Base-by-base conservation (phyloP, 2,329 filamentous ascomycete genomes). In the Penicillium decumbens region DNA sequence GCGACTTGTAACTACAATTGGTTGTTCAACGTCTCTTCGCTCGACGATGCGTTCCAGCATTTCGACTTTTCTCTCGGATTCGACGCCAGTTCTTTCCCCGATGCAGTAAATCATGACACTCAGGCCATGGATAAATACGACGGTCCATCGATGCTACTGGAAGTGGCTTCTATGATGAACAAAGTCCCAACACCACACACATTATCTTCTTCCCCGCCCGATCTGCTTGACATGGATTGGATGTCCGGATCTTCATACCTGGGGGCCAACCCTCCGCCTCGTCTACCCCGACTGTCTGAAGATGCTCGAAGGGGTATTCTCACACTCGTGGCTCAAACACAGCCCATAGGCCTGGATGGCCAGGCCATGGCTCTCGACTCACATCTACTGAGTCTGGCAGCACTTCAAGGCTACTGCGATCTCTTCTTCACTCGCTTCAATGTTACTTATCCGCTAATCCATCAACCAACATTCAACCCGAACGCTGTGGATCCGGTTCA, bases 381-480 rank as follows among this genome's bases (percentile, higher is more conserved):
- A 30, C 75, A 76, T 0, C 64, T 83, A 0, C 65, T 84, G 2
- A 77, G 76, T 0, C 65, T 79, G 0, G 56, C 64, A 1, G 75
- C 77, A 0, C 65, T 84, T 7, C 80, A 83, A 55, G 72, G 68
- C 3, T 84, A 82, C 59, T 74, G 75, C 33, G 78, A 83, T 51
- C 66, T 84, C 1, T 85, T 80, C 66, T 84, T 84, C 63, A 76
- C 73, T 0, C 74, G 77, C 2, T 84, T 84, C 66, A 84, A 85
- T 60, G 74, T 75, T 0, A 72, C 76, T 0, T 84, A 84, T 54
- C 82, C 81, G 0, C 67, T 84, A 1, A 74, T 84, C 7, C 80
- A 84, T 51, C 70, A 77, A 53, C 69, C 79, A 1, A 83, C 80
- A 0, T 84, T 84, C 57, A 70, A 80, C 38, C 73, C 78, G 1